Conservation (phyloP, 2,329 filamentous ascomycete species). For the Bretziella fagacearum region DNA sequence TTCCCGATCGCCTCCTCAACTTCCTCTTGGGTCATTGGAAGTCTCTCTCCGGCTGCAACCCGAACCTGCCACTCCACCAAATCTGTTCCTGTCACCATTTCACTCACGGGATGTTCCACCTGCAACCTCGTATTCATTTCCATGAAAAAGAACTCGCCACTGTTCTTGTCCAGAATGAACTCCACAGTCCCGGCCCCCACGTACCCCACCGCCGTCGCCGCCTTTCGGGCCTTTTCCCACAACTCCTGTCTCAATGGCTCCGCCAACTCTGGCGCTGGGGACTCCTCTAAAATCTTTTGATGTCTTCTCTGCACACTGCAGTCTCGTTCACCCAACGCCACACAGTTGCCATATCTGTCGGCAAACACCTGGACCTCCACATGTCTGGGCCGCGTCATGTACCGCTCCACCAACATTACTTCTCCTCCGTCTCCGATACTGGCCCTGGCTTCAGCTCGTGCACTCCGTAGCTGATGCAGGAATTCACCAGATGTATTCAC, state of each 20-base stretch:
- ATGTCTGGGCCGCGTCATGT: conserved; percentile 62
- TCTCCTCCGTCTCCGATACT: conserved; percentile 67
- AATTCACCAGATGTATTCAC: conserved; percentile 55
- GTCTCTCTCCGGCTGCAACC: conserved; percentile 40
- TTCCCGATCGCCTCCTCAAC: conserved; percentile 60
- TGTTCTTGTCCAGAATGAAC: conserved; percentile 74
- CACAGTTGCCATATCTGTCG: conserved; percentile 59
- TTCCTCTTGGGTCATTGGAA: conserved; percentile 39
- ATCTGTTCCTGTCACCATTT: conserved; percentile 50
- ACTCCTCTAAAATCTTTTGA: conserved; percentile 85
- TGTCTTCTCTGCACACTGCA: conserved; percentile 76
- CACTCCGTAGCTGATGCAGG: conserved; percentile 49
- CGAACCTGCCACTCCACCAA: conserved; percentile 95
- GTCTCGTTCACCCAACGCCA: conserved; percentile 75
- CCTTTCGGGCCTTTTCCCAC: conserved; percentile 48
- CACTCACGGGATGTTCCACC: conserved; percentile 87
- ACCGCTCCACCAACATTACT: conserved; percentile 72
- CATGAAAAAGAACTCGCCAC: conserved; percentile 66
- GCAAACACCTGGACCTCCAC: conserved; percentile 87
- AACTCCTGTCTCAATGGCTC: conserved; percentile 41
- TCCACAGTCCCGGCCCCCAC: conserved; percentile 82
- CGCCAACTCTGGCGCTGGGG: conserved; percentile 54
- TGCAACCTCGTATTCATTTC: conserved; percentile 80
- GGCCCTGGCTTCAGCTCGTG: conserved; percentile 56
- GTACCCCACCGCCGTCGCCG: conserved; percentile 62